Percentiles rank a stretch among this genome's conserved stretches.
These are phyloP conservation scores for Eucalyptus globulus DNA, from an alignment of 345 rosid species.

Conservation along the genomic window DNA sequence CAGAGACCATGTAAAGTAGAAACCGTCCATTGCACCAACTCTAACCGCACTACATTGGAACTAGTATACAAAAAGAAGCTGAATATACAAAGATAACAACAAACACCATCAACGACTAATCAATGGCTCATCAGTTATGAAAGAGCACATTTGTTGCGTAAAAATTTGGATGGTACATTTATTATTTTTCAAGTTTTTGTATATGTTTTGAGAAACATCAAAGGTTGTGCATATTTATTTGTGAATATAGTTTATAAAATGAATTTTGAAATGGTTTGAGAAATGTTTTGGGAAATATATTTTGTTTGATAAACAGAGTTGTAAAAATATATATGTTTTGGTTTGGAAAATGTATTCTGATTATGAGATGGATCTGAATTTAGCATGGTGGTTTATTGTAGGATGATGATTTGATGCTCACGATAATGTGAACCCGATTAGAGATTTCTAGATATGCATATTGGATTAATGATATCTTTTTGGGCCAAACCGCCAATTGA, in stretches of 20 bases:
- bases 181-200: too few relatives aligned
- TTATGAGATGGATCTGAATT: neutral
- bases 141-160: neutral
- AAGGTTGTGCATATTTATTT: neutral
- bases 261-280: neutral
- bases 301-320: neutral
- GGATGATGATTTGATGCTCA: neutral
- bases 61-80: neutral
- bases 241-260: neutral
- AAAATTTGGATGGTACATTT: neutral
- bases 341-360: neutral
- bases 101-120: neutral
- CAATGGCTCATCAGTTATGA: neutral
- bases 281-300: neutral
- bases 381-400: neutral
- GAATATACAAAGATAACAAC: neutral
- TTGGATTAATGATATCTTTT: neutral
- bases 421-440: neutral
- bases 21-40: neutral
- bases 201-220: too few relatives aligned
- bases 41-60: neutral
- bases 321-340: too few relatives aligned
- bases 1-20: neutral
- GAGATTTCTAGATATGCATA: neutral
- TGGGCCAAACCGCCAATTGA: neutral